Evolutionary conservation across 1,284 basidiomycete genomes (phyloP), one percentile per base, ranked within the genome.

Genomic region (Ustilago esculenta): DNA sequence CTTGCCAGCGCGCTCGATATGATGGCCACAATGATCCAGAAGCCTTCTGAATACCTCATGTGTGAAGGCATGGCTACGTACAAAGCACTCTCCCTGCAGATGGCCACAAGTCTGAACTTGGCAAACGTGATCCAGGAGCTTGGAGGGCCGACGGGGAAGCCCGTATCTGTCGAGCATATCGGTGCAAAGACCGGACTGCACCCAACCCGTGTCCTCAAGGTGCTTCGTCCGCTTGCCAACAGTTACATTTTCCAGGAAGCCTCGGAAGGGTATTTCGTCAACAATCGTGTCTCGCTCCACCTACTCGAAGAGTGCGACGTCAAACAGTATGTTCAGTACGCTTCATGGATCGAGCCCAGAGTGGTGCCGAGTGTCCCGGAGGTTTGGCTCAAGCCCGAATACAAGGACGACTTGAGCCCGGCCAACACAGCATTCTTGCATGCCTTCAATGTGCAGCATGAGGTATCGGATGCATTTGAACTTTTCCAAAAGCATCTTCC

Each of bases 201-300:
- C 24, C 43, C 50, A 3, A 10, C 44, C 12, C 43, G 59, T 4
- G 47, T 67, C 8, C 27, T 46, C 40, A 60, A 56, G 30, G 43
- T 61, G 21, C 47, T 67, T 1, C 44, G 64, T 14, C 50, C 49
- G 2, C 56, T 67, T 2, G 48, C 50, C 34, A 67, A 67, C 56
- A 53, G 29, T 33, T 34, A 67, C 36, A 50, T 67, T 42, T 67
- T 67, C 37, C 52, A 48, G 33, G 51, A 61, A 14, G 29, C 33
- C 4, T 47, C 50, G 4, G 56, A 53, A 32, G 64, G 51, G 11
- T 40, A 41, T 29, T 67, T 67, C 42, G 40, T 32, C 39, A 58
- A 61, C 49, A 60, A 59, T 29, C 43, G 64, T 14, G 15, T 41
- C 6, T 61, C 64, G n/a, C 41, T 67, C 3, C 49, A 51, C 25